Percentiles rank a stretch among this genome's conserved stretches.
Conservation (phyloP, 2,329 filamentous ascomycete genomes). For the Colletotrichum falcatum region DNA sequence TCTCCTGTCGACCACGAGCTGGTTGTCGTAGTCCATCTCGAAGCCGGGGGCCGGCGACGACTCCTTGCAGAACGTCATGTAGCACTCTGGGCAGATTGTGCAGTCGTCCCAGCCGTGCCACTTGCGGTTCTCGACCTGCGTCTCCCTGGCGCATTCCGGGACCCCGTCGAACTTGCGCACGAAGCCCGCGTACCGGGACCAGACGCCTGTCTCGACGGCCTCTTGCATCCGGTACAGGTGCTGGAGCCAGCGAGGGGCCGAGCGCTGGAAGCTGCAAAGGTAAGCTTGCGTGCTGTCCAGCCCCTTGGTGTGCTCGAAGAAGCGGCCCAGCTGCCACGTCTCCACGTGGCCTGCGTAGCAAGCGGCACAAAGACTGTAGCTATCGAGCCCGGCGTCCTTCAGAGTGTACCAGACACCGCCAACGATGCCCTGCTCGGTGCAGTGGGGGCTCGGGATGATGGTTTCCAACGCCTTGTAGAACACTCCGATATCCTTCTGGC, state of each 20-base stretch:
- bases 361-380: constrained; percentile 49
- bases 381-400: constrained; percentile 40
- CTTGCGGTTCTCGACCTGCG: constrained; percentile 6
- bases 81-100: constrained; percentile 41
- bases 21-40: constrained; percentile 8
- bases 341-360: constrained; percentile 49
- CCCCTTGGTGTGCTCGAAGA: constrained; percentile 46
- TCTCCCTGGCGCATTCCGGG: constrained; percentile 28
- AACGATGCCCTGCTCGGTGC: constrained; percentile 46
- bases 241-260: constrained; percentile 44
- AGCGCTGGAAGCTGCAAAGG: constrained; percentile 49
- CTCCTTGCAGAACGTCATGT: constrained; percentile 27
- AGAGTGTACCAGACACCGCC: constrained; percentile 52
- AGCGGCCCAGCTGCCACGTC: constrained; percentile 44
- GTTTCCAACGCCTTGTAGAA: constrained; percentile 46
- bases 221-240: constrained; percentile 47
- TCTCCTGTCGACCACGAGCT: constrained; percentile 5
- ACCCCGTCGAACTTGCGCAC: constrained; percentile 44
- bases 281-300: constrained; percentile 33
- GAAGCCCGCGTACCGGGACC: constrained; percentile 47
- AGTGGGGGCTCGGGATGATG: constrained; percentile 45
- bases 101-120: constrained; percentile 42
- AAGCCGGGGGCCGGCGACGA: constrained; percentile 1
- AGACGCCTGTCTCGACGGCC: constrained; percentile 49
- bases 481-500: constrained; percentile 44